These are phyloP conservation scores for Haplographium delicatum DNA, from an alignment of 495 filamentous ascomycete species.

Conservation along the genomic window DNA sequence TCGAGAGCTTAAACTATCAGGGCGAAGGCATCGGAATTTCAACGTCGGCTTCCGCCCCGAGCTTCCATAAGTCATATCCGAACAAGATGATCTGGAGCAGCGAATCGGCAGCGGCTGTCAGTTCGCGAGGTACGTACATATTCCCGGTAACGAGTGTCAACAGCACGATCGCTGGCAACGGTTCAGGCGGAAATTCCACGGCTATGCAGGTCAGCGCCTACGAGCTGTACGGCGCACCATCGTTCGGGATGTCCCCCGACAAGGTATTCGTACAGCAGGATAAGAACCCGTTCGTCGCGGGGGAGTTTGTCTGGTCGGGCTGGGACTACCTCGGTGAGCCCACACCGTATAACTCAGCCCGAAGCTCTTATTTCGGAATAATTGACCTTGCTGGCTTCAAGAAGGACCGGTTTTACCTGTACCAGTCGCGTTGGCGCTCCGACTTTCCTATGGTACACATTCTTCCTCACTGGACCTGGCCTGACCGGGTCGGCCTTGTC, in stretches of 20 bases:
- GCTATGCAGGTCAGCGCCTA: slow-evolving; percentile 38
- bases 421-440: slow-evolving; percentile 42
- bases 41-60: slow-evolving; percentile 25
- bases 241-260: slow-evolving; percentile 42
- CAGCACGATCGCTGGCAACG: slow-evolving; percentile 23
- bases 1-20: slow-evolving; percentile 45
- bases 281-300: slow-evolving; percentile 35
- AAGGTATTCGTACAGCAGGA: slow-evolving; percentile 44
- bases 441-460: slow-evolving; percentile 38
- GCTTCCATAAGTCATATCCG: slow-evolving; percentile 36
- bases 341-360: slow-evolving; percentile 32
- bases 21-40: slow-evolving; percentile 35
- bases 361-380: slow-evolving; percentile 44
- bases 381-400: slow-evolving; percentile 46
- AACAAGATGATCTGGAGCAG: slow-evolving; percentile 39
- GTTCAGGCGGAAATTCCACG: slow-evolving; percentile 25
- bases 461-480: slow-evolving; percentile 49
- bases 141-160: slow-evolving; percentile 40
- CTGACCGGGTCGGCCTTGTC: slow-evolving; percentile 35
- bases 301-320: slow-evolving; percentile 48
- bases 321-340: slow-evolving; percentile 49
- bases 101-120: slow-evolving; percentile 38
- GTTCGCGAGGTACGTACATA: slow-evolving; percentile 42
- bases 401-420: slow-evolving; percentile 45
- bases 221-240: slow-evolving; percentile 36